Base-by-base conservation (phyloP, 148 eudicot species). In the Polygonum aviculare region DNA sequence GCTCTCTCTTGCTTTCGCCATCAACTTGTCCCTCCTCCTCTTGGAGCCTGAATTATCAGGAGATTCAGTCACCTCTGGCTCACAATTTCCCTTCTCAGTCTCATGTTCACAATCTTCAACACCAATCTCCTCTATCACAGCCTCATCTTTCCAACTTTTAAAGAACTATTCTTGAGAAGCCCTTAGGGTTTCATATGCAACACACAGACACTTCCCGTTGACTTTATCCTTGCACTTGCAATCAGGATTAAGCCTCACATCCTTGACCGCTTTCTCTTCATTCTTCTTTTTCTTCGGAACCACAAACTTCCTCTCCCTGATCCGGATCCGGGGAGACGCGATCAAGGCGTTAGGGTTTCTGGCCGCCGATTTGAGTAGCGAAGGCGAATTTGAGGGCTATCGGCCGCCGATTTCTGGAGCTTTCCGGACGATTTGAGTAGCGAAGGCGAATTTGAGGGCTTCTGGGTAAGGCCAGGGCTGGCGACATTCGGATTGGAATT, bases 91-190 rank as follows among this genome's bases (percentile, higher is more conserved):
- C 16, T 40, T 79, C 63, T 57, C 39, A 63, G 10, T 2, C 72
- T 67, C 72, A 67, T 67, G 1, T 35, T 67, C 72, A 67, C 72
- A 67, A 14, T 67, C 45, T 36, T 67, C 72, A 67, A 35, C 70
- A 11, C 70, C 44, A 65, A 65, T 35, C 41, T 65, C 70, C 14
- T 9, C 70, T 14, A 65, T 33, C 51, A 72, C 74, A 72, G 6
- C 54, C 52, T 33, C 77, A 15, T 19, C 75, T 36, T 57, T 59
- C 26, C 80, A 77, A 73, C 75, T 73, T 78, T 85, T 88, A 63
- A 92, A 90, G 74, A 95, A 95, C 59, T 86, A 93, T 54, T 92
- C 97, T 62, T 95, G 98, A 26, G 97, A 95, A 77, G 88, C 94
- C 85, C 94, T 83, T 4, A 95, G 83, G 47, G 65, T 89, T 79